Percentiles rank a stretch among this genome's conserved stretches.
Conservation (phyloP, 2,329 filamentous ascomycete species). For the Cadophora luteo-olivacea region DNA sequence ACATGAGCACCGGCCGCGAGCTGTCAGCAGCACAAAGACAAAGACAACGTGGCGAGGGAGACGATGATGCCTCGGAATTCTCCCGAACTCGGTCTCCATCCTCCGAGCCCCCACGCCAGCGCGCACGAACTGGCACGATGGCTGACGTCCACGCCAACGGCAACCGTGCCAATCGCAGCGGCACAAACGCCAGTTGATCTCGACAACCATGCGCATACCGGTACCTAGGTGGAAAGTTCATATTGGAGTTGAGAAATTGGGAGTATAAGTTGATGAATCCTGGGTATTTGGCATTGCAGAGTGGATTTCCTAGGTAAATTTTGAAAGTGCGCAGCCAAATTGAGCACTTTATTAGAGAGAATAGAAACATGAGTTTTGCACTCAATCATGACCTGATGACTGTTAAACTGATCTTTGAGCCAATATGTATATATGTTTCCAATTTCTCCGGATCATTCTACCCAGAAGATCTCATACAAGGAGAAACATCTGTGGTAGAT, state of each 20-base stretch:
- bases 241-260: background rate
- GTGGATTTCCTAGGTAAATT: background rate
- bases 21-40: background rate
- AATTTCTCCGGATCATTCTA: too few relatives aligned
- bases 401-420: too few relatives aligned
- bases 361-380: background rate
- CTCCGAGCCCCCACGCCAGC: background rate
- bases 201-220: background rate
- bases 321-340: background rate
- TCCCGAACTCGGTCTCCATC: background rate
- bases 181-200: background rate
- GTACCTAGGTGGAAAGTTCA: background rate
- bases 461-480: too few relatives aligned
- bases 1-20: background rate
- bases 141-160: background rate
- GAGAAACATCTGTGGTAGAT: too few relatives aligned
- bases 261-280: background rate
- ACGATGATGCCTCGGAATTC: too few relatives aligned
- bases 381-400: background rate
- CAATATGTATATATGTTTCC: too few relatives aligned
- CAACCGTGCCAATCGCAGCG: too few relatives aligned
- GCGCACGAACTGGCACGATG: background rate
- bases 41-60: too few relatives aligned
- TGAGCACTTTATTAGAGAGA: background rate
- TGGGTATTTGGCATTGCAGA: background rate